Percentiles rank a stretch among this genome's conserved stretches.
Evolutionary conservation across 768 basidiomycete genomes (phyloP).

Genomic region (Galerina sulciceps): DNA sequence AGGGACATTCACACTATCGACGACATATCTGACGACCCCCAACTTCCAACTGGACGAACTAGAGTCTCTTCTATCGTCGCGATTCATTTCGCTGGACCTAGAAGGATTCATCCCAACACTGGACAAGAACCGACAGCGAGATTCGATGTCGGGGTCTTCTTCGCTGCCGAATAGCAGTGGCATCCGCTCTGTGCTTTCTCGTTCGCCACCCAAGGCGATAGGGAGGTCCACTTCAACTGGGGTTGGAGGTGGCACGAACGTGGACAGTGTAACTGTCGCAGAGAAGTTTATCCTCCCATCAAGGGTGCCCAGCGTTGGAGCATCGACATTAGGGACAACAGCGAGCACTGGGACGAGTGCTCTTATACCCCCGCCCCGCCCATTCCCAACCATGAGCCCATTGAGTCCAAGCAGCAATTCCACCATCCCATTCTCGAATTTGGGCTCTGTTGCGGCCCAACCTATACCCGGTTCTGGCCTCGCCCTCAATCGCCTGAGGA

Average conservation of each 20-base stretch:
- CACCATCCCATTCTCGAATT: conserved; percentile 12
- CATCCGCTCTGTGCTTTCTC: conserved; percentile 19
- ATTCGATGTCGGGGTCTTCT: conserved; percentile 49
- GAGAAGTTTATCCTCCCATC: conserved; percentile 42
- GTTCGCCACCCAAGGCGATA: conserved; percentile 27
- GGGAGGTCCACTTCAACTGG: conserved; percentile 20
- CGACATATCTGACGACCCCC: conserved; percentile 68
- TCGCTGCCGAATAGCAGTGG: conserved; percentile 24
- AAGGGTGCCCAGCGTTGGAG: conserved; percentile 20
- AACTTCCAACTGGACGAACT: conserved; percentile 77
- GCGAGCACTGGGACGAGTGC: conserved; percentile 28
- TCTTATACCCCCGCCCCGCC: conserved; percentile 34
- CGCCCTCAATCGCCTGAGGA: conserved; percentile 48
- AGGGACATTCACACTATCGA: conserved; percentile 64
- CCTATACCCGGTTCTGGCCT: conserved; percentile 33
- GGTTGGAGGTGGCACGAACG: conserved; percentile 4
- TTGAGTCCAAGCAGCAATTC: conserved; percentile 11
- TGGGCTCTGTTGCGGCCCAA: conserved; percentile 11
- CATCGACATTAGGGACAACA: conserved; percentile 24
- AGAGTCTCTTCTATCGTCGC: conserved; percentile 75
- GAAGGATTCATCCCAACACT: conserved; percentile 78
- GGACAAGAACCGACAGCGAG: conserved; percentile 63
- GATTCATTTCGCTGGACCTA: conserved; percentile 69
- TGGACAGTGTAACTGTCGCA: conserved; percentile 28
- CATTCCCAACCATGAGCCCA: conserved; percentile 22